A percentile compares a stretch with the other conserved stretches of the same genome.
These are phyloP conservation scores for Myriosclerotinia curreyana DNA, from an alignment of 2,329 filamentous ascomycete genomes.

Conservation along the genomic window DNA sequence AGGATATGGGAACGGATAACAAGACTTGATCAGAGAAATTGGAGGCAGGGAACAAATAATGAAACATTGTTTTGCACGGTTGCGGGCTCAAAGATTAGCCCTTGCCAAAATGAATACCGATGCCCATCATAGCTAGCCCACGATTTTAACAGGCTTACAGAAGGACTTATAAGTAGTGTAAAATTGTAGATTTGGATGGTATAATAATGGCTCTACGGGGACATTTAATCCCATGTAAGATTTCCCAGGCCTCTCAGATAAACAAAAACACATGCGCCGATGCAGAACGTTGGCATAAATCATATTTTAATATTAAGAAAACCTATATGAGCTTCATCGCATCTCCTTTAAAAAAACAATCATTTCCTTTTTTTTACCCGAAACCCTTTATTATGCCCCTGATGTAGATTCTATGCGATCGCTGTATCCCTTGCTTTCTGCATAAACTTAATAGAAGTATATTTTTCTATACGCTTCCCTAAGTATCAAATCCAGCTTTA, in stretches of 20 bases:
- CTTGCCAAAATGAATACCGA: background rate
- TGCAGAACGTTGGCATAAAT: background rate
- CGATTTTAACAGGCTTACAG: background rate
- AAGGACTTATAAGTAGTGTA: background rate
- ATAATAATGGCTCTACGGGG: background rate
- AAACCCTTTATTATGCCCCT: too few species aligned
- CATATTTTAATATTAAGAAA: background rate
- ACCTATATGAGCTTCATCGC: background rate
- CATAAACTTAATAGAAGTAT: too few species aligned
- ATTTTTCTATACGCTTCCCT: too few species aligned
- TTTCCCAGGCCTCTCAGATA: background rate
- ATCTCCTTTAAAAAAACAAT: too few species aligned
- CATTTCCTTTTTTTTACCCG: too few species aligned
- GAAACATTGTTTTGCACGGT: too few species aligned
- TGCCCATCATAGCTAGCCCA: background rate
- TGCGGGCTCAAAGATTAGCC: background rate
- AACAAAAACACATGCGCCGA: background rate
- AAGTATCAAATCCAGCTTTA: too few species aligned
- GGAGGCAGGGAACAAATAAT: too few species aligned
- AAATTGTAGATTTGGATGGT: background rate
- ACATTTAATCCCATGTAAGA: background rate
- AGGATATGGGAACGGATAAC: slow-evolving; percentile 57
- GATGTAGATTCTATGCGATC: too few species aligned
- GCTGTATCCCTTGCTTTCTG: too few species aligned
- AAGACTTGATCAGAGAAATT: background rate